phyloP scores from a whole-genome alignment of 2,329 filamentous ascomycete species.

The Stagonosporopsis vannaccii region DNA sequence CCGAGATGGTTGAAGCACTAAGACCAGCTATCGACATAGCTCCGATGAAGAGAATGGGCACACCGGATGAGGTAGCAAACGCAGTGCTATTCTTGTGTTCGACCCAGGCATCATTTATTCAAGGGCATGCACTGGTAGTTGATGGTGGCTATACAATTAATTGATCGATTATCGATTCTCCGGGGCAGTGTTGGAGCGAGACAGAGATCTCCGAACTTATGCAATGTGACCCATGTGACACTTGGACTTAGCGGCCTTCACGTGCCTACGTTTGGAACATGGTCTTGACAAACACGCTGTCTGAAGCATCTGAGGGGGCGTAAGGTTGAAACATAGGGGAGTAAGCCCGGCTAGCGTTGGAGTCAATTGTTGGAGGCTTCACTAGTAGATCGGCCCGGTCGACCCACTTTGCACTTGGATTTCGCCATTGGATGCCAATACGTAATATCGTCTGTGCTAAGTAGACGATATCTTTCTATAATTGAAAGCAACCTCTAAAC shows the following conservation, averaged over 20 bases:
- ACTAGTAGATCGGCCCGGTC: slow-evolving; percentile 11
- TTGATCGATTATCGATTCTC: slow-evolving; percentile 9
- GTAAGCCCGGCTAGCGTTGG: slow-evolving; percentile 24
- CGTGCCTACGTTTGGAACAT: background rate
- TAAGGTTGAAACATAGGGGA: too few species aligned
- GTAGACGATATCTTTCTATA: slow-evolving; percentile 4
- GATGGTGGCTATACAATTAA: slow-evolving; percentile 53
- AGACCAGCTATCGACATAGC: slow-evolving; percentile 53
- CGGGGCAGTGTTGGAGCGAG: background rate
- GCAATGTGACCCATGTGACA: background rate
- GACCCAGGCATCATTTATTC: slow-evolving; percentile 62
- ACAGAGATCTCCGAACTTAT: background rate
- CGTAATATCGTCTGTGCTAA: slow-evolving; percentile 15
- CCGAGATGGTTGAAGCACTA: slow-evolving; percentile 41
- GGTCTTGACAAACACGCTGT: background rate
- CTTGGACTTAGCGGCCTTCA: background rate
- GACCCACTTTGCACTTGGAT: slow-evolving; percentile 6
- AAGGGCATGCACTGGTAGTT: slow-evolving; percentile 57
- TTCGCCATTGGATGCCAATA: slow-evolving; percentile 20
- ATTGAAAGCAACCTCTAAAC: too few species aligned
- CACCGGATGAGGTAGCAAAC: slow-evolving; percentile 63
- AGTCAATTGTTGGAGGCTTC: slow-evolving; percentile 33
- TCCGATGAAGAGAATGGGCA: slow-evolving; percentile 58
- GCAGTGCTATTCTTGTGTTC: slow-evolving; percentile 61
- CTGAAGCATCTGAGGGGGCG: background rate